These are phyloP conservation scores for Globisporangium nodosum DNA, from an alignment of 352 stramenopile species.

Conservation along the genomic window DNA sequence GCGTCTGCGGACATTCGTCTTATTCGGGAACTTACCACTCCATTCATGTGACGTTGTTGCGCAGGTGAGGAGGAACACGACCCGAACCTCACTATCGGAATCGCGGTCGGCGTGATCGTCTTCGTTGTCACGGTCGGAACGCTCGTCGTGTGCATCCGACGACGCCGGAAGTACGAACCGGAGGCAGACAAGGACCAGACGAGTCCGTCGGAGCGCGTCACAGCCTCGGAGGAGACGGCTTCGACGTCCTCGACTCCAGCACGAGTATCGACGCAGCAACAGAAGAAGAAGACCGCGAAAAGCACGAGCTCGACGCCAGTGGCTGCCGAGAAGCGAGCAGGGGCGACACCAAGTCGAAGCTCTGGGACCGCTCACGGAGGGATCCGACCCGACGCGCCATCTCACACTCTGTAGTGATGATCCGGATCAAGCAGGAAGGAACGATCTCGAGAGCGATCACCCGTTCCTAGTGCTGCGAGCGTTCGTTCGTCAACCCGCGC, in stretches of 20 bases:
- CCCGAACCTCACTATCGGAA: background rate
- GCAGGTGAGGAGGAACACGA: background rate
- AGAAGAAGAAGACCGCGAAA: background rate
- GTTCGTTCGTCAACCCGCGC: too few relatives aligned
- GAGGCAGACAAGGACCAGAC: background rate
- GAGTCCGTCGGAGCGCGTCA: background rate
- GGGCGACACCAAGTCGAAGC: background rate
- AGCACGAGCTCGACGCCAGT: background rate
- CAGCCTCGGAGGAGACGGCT: background rate
- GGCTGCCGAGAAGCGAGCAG: background rate
- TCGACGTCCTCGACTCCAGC: background rate
- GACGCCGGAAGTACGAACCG: background rate
- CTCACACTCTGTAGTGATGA: background rate
- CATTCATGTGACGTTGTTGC: background rate
- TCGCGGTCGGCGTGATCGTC: conserved; percentile 1
- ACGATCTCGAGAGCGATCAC: background rate
- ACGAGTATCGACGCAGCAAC: background rate
- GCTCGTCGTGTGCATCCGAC: background rate
- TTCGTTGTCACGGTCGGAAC: background rate
- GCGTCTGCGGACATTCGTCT: background rate
- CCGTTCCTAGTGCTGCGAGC: background rate
- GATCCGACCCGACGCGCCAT: background rate
- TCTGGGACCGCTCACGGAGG: background rate
- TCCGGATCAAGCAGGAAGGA: background rate
- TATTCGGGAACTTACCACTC: background rate